Base-by-base conservation (phyloP, 495 filamentous ascomycete genomes). In the Annulohypoxylon nitens region DNA sequence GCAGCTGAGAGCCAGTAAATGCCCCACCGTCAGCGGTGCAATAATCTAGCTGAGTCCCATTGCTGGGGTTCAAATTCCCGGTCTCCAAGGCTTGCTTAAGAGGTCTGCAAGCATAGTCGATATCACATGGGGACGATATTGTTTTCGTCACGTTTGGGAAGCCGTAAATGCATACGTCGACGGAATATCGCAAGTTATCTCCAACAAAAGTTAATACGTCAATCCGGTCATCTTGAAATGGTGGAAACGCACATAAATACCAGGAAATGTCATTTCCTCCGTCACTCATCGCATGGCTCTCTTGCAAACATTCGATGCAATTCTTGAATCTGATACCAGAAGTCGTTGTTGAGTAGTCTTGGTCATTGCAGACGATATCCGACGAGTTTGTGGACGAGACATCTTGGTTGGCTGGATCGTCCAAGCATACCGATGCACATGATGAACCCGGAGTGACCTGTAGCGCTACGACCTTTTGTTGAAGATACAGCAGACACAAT, bases 221-320 rank as follows among this genome's bases (percentile, higher is more conserved):
- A 43, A 57, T 33, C 36, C n/a, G 5, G 33, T 18, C n/a, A 20
- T 37, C 33, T 12, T 11, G 33, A 9, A n/a, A 37, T 9, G 18
- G 30, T 45, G 36, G n/a, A 23, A 2, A 41, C 76, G 34, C 75
- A 81, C 79, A 91, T 18, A 92, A 79, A 20, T 80, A 89, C 88
- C 87, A 91, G 74, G 86, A 81, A 0, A 89, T 76, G 74, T 92
- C 89, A 4, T 84, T 84, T 76, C 89, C 83, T 12, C 55, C 47
- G 0, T 78, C 70, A 77, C 88, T 85, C 14, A 81, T 69, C 64
- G 83, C 87, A 6, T 81, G 80, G 63, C 89, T 91, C n/a, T 83
- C 76, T 70, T 91, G 79, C 59, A 88, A 76, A 67, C 90, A 92
- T n/a, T 81, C 78, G 26, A 91, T 61, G 61, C 90, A 92, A 7